Evolutionary conservation across 1,284 basidiomycete genomes (phyloP), one percentile per base, ranked within the genome.

Genomic region (Trichosporon inkin): DNA sequence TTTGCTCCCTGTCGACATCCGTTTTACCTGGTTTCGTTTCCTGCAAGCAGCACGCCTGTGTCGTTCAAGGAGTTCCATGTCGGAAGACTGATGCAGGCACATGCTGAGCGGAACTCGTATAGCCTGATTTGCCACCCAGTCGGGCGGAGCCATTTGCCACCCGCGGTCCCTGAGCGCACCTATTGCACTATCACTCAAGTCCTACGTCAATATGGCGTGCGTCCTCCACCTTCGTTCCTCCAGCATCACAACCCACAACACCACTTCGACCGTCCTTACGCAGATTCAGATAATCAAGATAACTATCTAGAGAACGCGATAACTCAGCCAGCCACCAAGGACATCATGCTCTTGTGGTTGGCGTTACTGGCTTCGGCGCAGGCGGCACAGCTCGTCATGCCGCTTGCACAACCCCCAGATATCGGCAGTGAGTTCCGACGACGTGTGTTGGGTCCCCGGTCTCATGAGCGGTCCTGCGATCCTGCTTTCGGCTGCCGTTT

Each of bases 311-410:
- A 8, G 28, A 8, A 32, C 4, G 28, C 28, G 8, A 32, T 8
- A 8, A 28, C 3, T 24, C n/a, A 28, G 44, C 44, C 44, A 24
- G 24, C 44, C 24, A 32, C 44, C 19, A 10, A 16, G 28, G 44
- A 22, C 44, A 49, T n/a, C 28, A 49, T 49, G 44, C 44, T 49
- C 24, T 17, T 49, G 44, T 49, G 44, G 44, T 28, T 28, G 44
- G 44, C 44, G 7, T 17, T 49, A 22, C 14, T 49, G n/a, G 44
- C 24, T 10, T 28, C 24, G 28, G 44, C 44, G 16, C 44, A 49
- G n/a, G 44, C 44, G 6, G 24, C 44, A 1, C 44, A 49, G 44
- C 24, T 49, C 16, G 44, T 49, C 6, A 10, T 49, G 24, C 44
- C 44, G 44, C 44, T 28, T 13, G 24, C 44, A 6, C 44, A 49